Base-by-base conservation (phyloP, 345 rosid genomes). In the Gynandropsis gynandra region DNA sequence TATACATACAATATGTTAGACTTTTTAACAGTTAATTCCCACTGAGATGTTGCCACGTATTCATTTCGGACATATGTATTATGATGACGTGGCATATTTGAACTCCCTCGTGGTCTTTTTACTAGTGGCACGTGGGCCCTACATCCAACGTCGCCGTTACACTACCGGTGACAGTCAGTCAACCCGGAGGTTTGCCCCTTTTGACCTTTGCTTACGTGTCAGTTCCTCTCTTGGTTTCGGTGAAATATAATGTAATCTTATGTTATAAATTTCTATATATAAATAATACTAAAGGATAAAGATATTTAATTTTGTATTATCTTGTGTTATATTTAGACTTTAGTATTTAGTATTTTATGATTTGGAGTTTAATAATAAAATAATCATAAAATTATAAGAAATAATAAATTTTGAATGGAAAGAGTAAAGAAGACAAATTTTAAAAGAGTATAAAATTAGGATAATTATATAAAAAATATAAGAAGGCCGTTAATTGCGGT, bases 401-500 rank as follows among this genome's bases (percentile, higher is more conserved):
- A 33, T 3, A 33, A 33, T 33, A 33, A 33, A 7, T 8, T 12
- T 37, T 11, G 18, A 58, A 24, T 44, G 27, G 27, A 8, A 21
- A 31, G 27, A 54, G 41, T 19, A 32, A 40, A 29, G 40, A 38
- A 13, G 21, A 18, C 27, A 56, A 35, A 44, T 32, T 15, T 41
- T 19, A 53, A 59, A 52, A 18, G 6, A 1, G 39, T 43, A 4
- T 33, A 37, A 58, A 10, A 58, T n/a, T 38, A 43, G 10, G 35
- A 58, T 58, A n/a, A n/a, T n/a, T n/a, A n/a, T n/a, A n/a, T n/a
- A n/a, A n/a, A n/a, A n/a, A n/a, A 58, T 76, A 77, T 79, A 78
- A 77, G 77, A 55, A 61, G 78, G 53, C 95, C 95, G 96, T 84
- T 82, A 85, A 90, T 83, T 90, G 95, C 89, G 95, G 92, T 82